Percentiles rank a stretch among this genome's conserved stretches.
These are phyloP conservation scores for Favolaschia claudopus DNA, from an alignment of 768 basidiomycete genomes.

Conservation along the genomic window DNA sequence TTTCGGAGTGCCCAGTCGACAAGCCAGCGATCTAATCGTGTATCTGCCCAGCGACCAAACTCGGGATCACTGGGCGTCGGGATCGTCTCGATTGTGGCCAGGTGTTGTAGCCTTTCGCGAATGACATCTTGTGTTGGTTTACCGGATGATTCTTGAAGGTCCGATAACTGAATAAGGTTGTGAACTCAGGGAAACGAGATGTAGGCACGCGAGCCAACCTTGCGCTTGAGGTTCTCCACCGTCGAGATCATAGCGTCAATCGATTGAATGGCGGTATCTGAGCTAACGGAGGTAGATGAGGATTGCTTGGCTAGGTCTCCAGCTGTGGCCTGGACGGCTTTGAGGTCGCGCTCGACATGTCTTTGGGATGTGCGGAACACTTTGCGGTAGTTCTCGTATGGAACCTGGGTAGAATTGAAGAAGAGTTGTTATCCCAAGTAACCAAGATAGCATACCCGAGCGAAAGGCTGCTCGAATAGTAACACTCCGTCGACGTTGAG, in stretches of 20 bases:
- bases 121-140: constrained; percentile 76
- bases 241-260: constrained; percentile 81
- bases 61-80: constrained; percentile 59
- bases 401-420: constrained; percentile 62
- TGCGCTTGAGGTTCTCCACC: constrained; percentile 85
- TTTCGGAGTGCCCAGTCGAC: constrained; percentile 91
- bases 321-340: constrained; percentile 60
- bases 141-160: constrained; percentile 55
- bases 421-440: background rate
- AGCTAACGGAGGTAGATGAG: constrained; percentile 43
- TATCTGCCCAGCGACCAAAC: constrained; percentile 81
- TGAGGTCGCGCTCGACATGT: constrained; percentile 82
- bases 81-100: constrained; percentile 68
- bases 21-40: constrained; percentile 85
- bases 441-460: constrained; percentile 54
- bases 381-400: constrained; percentile 89
- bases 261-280: constrained; percentile 62
- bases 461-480: constrained; percentile 87
- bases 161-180: constrained; percentile 46
- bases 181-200: background rate
- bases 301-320: constrained; percentile 65
- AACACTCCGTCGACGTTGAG: constrained; percentile 76
- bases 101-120: constrained; percentile 76
- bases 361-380: constrained; percentile 86
- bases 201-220: constrained; percentile 62